Base-by-base conservation (phyloP, 208 protist genomes). In the Angomonas ambiguus region DNA sequence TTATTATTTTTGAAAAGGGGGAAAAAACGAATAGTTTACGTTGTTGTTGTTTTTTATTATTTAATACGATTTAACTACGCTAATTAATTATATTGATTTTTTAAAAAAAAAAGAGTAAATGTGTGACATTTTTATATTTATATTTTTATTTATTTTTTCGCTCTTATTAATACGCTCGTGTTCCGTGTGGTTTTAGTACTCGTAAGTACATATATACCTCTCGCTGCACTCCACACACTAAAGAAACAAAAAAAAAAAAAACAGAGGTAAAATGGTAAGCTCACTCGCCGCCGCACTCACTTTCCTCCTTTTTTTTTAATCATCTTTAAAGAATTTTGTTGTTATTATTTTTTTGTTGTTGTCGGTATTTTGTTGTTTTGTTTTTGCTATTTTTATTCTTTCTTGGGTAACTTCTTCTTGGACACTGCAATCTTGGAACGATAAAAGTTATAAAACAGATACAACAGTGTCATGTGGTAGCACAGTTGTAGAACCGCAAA, bases 401-500 rank as follows among this genome's bases (percentile, higher is more conserved):
- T 62, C 18, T 11, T 18, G 27, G 28, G 57, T 3, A 22, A 10
- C 28, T 24, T 3, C 27, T 58, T 60, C 56, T 62, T 24, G 6
- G 38, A 34, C 30, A 34, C 51, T 20, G 34, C 55, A n/a, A 49
- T 62, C 63, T 58, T 75, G 62, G 57, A 66, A 60, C 73, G 71
- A 69, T 89, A 88, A 77, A 92, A 95, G 55, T 82, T 75, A 35
- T 80, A 68, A 72, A 95, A 95, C 55, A 97, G 85, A 60, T 84
- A 72, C 55, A 97, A 62, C 45, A 97, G 85, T 58, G 79, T 83
- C 68, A 90, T 81, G 76, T 95, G 87, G 75, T 94, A 95, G 62
- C 68, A 68, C 28, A 94, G 69, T 79, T 95, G 89, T 48, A 93
- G 68, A 32, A 77, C 55, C 33, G 73, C 79, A 79, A 88, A 88